Evolutionary conservation across 2,329 filamentous ascomycete species (phyloP).

Genomic region (Cytospora schulzeri): DNA sequence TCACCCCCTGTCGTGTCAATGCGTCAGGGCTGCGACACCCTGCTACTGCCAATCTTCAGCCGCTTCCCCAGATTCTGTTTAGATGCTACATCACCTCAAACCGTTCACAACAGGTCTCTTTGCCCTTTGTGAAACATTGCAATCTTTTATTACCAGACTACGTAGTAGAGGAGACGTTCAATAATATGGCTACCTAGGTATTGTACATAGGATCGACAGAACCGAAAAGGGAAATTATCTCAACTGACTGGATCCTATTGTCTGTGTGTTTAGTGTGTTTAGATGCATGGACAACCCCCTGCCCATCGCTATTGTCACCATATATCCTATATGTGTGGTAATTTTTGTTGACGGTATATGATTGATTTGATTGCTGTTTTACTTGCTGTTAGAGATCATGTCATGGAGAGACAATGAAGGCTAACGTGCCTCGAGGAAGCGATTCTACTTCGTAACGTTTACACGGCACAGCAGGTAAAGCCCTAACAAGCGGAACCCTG

Average conservation of each 20-base stretch:
- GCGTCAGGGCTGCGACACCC: constrained; percentile 9
- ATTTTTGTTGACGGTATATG: neutral
- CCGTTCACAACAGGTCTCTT: constrained; percentile 5
- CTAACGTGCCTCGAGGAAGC: neutral
- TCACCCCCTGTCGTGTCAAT: constrained; percentile 20
- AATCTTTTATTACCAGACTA: neutral
- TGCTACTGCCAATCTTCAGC: constrained; percentile 18
- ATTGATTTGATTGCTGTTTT: neutral
- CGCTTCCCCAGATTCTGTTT: constrained; percentile 22
- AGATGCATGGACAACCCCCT: neutral
- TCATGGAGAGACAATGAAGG: neutral
- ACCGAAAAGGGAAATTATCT: neutral
- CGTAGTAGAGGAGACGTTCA: too few species aligned
- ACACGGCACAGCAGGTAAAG: constrained; percentile 14
- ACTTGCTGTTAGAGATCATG: neutral
- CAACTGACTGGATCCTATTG: neutral
- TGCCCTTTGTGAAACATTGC: constrained; percentile 8
- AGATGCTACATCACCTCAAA: constrained; percentile 8
- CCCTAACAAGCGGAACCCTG: constrained; percentile 24
- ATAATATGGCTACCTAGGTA: too few species aligned
- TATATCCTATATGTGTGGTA: neutral
- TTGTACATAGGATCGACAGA: too few species aligned
- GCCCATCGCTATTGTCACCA: neutral
- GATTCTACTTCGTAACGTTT: neutral
- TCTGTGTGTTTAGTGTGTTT: neutral